A percentile compares a stretch with the other conserved stretches of the same genome.
Evolutionary conservation across 352 stramenopile species (phyloP).

Genomic region (Phytophthora hibernalis): DNA sequence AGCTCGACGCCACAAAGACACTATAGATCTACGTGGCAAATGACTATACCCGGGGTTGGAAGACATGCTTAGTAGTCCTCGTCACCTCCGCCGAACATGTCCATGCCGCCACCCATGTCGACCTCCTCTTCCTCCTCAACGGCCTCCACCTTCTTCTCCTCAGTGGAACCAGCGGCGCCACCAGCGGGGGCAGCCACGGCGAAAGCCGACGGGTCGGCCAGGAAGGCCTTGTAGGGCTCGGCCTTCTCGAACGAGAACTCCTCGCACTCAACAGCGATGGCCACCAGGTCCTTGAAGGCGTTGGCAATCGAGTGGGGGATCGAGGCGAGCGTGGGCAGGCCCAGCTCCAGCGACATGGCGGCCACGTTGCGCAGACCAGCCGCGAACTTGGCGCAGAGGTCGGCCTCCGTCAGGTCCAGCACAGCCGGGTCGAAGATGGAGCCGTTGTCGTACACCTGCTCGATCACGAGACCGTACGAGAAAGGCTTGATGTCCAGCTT

Average conservation of each 20-base stretch:
- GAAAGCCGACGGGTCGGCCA: slow-evolving; percentile 95
- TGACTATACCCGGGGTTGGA: not conserved
- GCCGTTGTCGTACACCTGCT: slow-evolving; percentile 98
- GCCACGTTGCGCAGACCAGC: slow-evolving; percentile 94
- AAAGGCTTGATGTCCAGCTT: slow-evolving; percentile 99
- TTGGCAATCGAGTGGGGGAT: slow-evolving; percentile 99
- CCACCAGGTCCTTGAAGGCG: slow-evolving; percentile 98
- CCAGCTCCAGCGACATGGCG: slow-evolving; percentile 95
- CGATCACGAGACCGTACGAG: slow-evolving; percentile 98
- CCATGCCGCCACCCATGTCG: slow-evolving; percentile 87
- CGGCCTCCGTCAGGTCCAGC: slow-evolving; percentile 98
- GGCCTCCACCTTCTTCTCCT: slow-evolving; percentile 66
- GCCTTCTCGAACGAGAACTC: slow-evolving; percentile 98
- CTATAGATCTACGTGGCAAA: slow-evolving; percentile 5
- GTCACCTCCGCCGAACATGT: slow-evolving; percentile 84
- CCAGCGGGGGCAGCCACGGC: slow-evolving; percentile 87
- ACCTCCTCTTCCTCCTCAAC: slow-evolving; percentile 84
- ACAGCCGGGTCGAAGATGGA: slow-evolving; percentile 99
- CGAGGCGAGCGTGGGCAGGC: slow-evolving; percentile 97
- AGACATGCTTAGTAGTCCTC: slow-evolving; percentile 71
- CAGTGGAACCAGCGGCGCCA: slow-evolving; percentile 63
- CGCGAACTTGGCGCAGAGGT: slow-evolving; percentile 97
- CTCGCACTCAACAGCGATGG: slow-evolving; percentile 95
- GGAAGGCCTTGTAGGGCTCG: slow-evolving; percentile 96
- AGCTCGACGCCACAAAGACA: slow-evolving; percentile 6